Evolutionary conservation across 352 stramenopile genomes (phyloP), one percentile per base, ranked within the genome.

Genomic region (Phytophthora lateralis): DNA sequence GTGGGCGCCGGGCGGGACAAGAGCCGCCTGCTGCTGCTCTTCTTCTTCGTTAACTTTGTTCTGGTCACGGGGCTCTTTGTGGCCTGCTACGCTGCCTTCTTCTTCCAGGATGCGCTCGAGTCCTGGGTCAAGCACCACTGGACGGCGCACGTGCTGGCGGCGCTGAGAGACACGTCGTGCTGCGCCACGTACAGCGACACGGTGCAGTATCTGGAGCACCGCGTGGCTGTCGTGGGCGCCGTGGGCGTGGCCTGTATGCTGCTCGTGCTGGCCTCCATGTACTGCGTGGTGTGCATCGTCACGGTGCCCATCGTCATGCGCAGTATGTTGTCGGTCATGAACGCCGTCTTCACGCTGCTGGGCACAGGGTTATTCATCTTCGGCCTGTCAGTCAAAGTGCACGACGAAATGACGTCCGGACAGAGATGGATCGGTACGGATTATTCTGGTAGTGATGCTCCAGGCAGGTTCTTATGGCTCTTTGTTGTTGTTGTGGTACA

Each of bases 301-400:
- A 91, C 82, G n/a, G 78, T 95, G 32, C 86, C 86, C 6, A 91
- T 93, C 66, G 78, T 95, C 52, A 93, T 95, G 84, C 88, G 88
- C 60, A 88, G 75, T 60, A 80, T 95, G 71, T 69, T 93, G 52
- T 82, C 79, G 4, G 79, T 93, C 29, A 76, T 90, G 65, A 93
- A 92, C 66, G 67, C 69, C 27, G 69, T 85, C 52, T 95, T 93
- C 54, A 68, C 86, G 21, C 55, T 80, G 14, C 69, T 93, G 11
- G 86, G 84, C 57, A 63, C 60, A 5, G 81, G 66, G 1, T 69
- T 90, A 20, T 86, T 93, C 52, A 53, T 61, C 26, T 86, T 86
- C 42, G 86, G 83, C 1, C 46, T 85, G 24, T 61, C 69, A 7
- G 74, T 89, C 51, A 88, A 89, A 53, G 56, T 76, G 32, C 73